phyloP scores from a whole-genome alignment of 164 flowering plant genomes.

The Macadamia integrifolia region DNA sequence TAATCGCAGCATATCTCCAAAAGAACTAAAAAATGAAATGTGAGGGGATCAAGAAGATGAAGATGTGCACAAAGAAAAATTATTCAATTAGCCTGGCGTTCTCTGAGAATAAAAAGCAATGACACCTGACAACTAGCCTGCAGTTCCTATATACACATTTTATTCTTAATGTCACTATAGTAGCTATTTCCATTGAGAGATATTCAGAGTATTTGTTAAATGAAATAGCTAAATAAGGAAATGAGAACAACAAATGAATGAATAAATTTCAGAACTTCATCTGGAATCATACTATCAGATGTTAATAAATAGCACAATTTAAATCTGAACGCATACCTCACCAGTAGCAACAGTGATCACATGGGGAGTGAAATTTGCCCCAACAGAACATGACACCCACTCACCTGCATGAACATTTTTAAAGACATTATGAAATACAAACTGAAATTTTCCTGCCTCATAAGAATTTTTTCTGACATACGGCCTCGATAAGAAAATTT shows the following conservation, averaged over 20 bases:
- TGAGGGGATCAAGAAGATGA: too few species aligned
- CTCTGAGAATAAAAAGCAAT: too few species aligned
- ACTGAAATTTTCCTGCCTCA: background rate
- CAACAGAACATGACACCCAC: constrained; percentile 43
- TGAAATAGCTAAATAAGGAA: background rate
- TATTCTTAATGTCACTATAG: too few species aligned
- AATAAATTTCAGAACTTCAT: too few species aligned
- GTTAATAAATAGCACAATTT: background rate
- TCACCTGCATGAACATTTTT: constrained; percentile 35
- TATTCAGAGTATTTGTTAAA: background rate
- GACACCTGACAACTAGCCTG: too few species aligned
- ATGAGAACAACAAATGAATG: background rate
- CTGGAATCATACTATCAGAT: too few species aligned
- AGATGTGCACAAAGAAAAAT: too few species aligned
- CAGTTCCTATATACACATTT: too few species aligned
- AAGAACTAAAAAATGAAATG: too few species aligned
- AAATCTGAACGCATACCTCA: constrained; percentile 40
- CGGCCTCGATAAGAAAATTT: background rate
- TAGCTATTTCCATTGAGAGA: too few species aligned
- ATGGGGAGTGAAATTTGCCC: constrained; percentile 77
- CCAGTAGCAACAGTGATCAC: constrained; percentile 68
- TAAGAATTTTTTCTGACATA: background rate
- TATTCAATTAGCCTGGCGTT: too few species aligned
- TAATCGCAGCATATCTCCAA: too few species aligned
- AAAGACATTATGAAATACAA: background rate